These are phyloP conservation scores for Metschnikowia continentalis DNA, from an alignment of 805 yeast species.

Conservation along the genomic window DNA sequence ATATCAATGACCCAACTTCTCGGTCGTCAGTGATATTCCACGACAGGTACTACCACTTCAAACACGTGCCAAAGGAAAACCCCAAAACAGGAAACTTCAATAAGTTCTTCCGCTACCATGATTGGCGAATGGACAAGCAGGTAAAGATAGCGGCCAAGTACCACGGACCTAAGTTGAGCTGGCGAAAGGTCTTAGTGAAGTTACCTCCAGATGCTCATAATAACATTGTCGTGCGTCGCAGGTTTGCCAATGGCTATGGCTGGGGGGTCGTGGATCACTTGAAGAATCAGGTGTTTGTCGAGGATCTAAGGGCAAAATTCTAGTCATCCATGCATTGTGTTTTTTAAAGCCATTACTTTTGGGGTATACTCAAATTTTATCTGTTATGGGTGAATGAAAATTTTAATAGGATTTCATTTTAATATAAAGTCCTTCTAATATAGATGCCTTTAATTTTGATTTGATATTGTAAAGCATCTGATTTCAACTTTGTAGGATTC, in stretches of 20 bases:
- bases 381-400: no score
- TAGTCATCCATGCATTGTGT: background rate
- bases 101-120: conserved; percentile 26
- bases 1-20: conserved; percentile 29
- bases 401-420: no score
- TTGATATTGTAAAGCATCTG: no score
- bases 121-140: conserved; percentile 37
- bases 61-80: conserved; percentile 26
- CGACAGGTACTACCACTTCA: conserved; percentile 37
- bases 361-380: no score
- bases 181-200: conserved; percentile 44
- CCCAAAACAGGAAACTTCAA: conserved; percentile 8
- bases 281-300: conserved; percentile 24
- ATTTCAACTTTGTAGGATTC: no score
- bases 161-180: conserved; percentile 32
- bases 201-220: conserved; percentile 47
- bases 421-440: no score
- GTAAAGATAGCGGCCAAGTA: conserved; percentile 40
- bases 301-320: conserved; percentile 12
- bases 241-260: conserved; percentile 44
- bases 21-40: conserved; percentile 40
- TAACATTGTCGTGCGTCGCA: conserved; percentile 40
- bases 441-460: no score
- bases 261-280: conserved; percentile 46
- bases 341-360: background rate